Percentiles rank a stretch among this genome's conserved stretches.
phyloP scores from a whole-genome alignment of 176 grass and related monocot genomes.

The Canna indica region DNA sequence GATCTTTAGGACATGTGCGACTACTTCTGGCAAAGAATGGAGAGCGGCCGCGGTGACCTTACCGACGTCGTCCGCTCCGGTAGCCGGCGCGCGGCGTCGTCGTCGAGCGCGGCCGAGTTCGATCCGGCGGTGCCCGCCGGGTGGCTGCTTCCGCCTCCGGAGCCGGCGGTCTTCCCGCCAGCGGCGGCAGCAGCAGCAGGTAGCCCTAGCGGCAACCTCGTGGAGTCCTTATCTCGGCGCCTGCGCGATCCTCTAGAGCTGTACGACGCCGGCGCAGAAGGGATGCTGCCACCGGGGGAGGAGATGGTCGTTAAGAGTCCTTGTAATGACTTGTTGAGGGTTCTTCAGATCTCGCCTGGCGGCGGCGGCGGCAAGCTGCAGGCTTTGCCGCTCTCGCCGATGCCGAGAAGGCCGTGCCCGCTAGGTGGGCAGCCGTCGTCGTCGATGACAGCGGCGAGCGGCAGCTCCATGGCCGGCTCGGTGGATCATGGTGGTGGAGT shows the following conservation, averaged over 20 bases:
- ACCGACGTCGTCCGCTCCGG: constrained; percentile 27
- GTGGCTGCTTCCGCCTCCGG: neutral
- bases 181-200: no score
- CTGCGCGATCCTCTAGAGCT: neutral
- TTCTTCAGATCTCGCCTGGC: constrained; percentile 17
- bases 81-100: neutral
- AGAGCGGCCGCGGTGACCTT: constrained; percentile 11
- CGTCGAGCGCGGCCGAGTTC: neutral
- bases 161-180: neutral
- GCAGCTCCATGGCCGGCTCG: neutral
- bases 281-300: no score
- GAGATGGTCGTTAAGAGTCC: neutral
- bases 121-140: neutral
- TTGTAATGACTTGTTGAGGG: neutral
- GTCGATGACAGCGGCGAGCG: neutral
- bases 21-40: constrained; percentile 53
- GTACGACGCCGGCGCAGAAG: neutral
- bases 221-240: neutral
- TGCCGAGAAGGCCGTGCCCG: no score
- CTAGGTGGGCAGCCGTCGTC: no score
- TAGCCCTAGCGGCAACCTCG: neutral
- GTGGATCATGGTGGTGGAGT: constrained; percentile 29
- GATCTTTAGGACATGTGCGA: constrained; percentile 91
- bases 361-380: neutral
- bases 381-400: neutral